A percentile compares a stretch with the other conserved stretches of the same genome.
Conservation (phyloP, 257 asterid species). For the Solanum infundibuliforme region DNA sequence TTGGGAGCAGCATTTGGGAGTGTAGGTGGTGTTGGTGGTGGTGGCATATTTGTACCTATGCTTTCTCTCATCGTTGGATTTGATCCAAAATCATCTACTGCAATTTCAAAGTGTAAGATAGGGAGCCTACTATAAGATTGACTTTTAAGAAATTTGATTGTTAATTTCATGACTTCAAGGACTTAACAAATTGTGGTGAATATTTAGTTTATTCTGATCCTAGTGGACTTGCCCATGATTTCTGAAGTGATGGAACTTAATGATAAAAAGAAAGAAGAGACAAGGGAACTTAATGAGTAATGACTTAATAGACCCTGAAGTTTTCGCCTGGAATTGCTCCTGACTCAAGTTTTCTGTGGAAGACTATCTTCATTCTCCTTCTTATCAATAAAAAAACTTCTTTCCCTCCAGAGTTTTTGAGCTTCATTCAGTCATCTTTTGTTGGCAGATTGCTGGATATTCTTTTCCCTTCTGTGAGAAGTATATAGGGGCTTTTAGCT, state of each 20-base stretch:
- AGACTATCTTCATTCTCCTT: not conserved
- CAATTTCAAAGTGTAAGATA: constrained; percentile 86
- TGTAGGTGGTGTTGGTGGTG: constrained; percentile 98
- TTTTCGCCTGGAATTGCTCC: not conserved
- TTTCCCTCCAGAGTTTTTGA: not conserved
- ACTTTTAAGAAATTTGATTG: not conserved
- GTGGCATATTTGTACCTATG: constrained; percentile 97
- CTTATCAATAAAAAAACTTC: not conserved
- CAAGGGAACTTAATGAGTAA: not conserved
- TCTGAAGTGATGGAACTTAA: not conserved
- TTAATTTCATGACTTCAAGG: not conserved
- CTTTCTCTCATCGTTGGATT: constrained; percentile 79
- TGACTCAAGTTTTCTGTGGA: not conserved
- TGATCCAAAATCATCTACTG: constrained; percentile 91
- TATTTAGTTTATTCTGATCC: not conserved
- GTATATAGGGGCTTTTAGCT: not conserved
- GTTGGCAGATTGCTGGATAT: not conserved
- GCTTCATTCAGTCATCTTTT: not conserved
- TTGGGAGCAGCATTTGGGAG: constrained; percentile 96
- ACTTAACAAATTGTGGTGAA: not conserved
- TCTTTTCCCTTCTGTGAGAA: not conserved
- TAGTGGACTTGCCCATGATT: not conserved
- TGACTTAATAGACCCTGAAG: not conserved
- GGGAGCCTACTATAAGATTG: not conserved
- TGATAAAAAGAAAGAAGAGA: not conserved